Evolutionary conservation across 2,329 filamentous ascomycete genomes (phyloP).

Genomic region (Claviceps sp.): DNA sequence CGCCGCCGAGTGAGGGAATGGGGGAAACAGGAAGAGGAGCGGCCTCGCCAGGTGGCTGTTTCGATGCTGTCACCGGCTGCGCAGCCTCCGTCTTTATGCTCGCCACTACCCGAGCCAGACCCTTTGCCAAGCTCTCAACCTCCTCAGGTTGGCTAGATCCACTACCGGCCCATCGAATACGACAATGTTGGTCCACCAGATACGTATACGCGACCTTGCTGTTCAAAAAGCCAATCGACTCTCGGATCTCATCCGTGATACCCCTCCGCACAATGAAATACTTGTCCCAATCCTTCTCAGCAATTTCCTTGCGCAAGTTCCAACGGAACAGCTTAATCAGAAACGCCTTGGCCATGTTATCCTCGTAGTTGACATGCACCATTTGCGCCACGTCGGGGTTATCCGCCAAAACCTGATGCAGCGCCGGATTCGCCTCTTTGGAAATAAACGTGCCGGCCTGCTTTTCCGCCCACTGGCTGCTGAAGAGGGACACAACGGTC

Average conservation of each 20-base stretch:
- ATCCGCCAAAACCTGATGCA: slow-evolving; percentile 47
- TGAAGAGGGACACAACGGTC: slow-evolving; percentile 70
- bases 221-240: slow-evolving; percentile 62
- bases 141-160: slow-evolving; percentile 53
- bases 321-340: slow-evolving; percentile 44
- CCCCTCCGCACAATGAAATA: slow-evolving; percentile 50
- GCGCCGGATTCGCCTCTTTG: slow-evolving; percentile 50
- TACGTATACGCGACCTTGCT: slow-evolving; percentile 90
- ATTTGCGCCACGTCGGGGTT: slow-evolving; percentile 50
- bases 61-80: slow-evolving; percentile 20
- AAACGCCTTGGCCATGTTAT: slow-evolving; percentile 56
- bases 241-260: slow-evolving; percentile 46
- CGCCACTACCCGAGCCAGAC: slow-evolving; percentile 47
- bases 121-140: slow-evolving; percentile 51
- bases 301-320: slow-evolving; percentile 35
- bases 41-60: slow-evolving; percentile 18
- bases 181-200: slow-evolving; percentile 73
- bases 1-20: no score
- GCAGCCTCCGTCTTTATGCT: slow-evolving; percentile 34
- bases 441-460: slow-evolving; percentile 65
- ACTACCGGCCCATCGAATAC: slow-evolving; percentile 89
- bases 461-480: slow-evolving; percentile 70
- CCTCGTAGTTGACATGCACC: slow-evolving; percentile 80
- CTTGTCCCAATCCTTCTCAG: slow-evolving; percentile 39
- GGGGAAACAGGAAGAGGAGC: neutral